A percentile compares a stretch with the other conserved stretches of the same genome.
Conservation (phyloP, 2,329 filamentous ascomycete genomes). For the Stenocarpella maydis region DNA sequence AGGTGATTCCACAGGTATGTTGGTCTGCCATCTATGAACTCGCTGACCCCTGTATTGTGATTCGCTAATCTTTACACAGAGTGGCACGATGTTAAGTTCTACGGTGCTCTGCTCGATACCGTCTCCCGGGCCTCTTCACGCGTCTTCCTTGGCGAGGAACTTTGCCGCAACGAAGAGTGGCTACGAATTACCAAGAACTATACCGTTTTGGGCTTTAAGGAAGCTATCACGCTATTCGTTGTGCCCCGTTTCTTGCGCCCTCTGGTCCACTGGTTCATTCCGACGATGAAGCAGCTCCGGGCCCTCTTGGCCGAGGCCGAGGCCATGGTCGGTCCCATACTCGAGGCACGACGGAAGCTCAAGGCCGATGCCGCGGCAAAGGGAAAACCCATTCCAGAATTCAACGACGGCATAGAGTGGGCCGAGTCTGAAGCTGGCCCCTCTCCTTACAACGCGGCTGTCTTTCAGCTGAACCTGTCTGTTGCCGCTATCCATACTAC, state of each 20-base stretch:
- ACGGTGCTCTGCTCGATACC: slow-evolving; percentile 47
- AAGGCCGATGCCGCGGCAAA: slow-evolving; percentile 40
- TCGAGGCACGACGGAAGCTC: slow-evolving; percentile 47
- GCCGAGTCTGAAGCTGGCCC: slow-evolving; percentile 46
- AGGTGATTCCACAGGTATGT: background rate
- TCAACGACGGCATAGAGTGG: slow-evolving; percentile 45
- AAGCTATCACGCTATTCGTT: no score
- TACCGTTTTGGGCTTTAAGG: no score
- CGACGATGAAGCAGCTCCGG: background rate
- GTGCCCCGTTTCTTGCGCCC: no score
- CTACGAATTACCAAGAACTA: no score
- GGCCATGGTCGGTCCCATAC: slow-evolving; percentile 50
- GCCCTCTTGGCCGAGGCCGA: slow-evolving; percentile 50
- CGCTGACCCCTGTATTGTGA: no score
- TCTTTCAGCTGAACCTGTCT: slow-evolving; percentile 47
- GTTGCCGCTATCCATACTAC: slow-evolving; percentile 54
- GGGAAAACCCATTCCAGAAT: slow-evolving; percentile 6
- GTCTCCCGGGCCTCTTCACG: slow-evolving; percentile 59
- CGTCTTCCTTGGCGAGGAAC: slow-evolving; percentile 54
- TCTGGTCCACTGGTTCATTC: no score
- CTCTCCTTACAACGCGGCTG: slow-evolving; percentile 43
- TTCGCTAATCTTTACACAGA: background rate
- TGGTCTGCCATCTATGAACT: accelerated
- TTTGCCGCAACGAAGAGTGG: slow-evolving; percentile 58
- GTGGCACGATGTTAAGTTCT: slow-evolving; percentile 9